Conservation (phyloP, 805 yeast species). For the Candida schatavii region DNA sequence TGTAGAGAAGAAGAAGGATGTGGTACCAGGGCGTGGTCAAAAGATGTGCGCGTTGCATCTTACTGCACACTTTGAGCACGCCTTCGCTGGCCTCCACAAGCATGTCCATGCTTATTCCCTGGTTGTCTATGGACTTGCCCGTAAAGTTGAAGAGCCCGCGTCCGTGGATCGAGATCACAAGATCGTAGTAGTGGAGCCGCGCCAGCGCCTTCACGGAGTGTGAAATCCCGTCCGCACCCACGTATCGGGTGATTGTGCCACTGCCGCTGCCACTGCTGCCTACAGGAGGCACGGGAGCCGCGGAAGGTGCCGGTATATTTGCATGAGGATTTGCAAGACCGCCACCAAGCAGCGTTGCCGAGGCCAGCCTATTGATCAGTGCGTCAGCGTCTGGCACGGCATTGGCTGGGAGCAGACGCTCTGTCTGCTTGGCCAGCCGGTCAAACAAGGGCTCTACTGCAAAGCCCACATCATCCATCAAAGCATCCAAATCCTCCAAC, state of each 20-base stretch:
- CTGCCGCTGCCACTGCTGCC: not conserved
- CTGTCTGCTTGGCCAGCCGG: no score
- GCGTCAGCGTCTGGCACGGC: no score
- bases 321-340: slow-evolving; percentile 6
- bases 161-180: slow-evolving; percentile 35
- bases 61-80: slow-evolving; percentile 26
- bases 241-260: not conserved
- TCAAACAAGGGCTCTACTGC: slow-evolving; percentile 14
- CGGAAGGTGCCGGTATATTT: slow-evolving; percentile 4
- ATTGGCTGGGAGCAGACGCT: no score
- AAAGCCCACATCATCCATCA: slow-evolving; percentile 37
- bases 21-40: slow-evolving; percentile 53
- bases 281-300: no score
- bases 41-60: slow-evolving; percentile 24
- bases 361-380: no score
- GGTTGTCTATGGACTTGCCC: slow-evolving; percentile 29
- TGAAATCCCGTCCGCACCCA: slow-evolving; percentile 2
- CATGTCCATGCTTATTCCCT: slow-evolving; percentile 28
- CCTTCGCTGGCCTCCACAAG: slow-evolving; percentile 30
- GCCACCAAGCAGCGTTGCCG: no score
- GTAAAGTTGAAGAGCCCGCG: slow-evolving; percentile 28
- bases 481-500: slow-evolving; percentile 22
- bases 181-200: slow-evolving; percentile 37
- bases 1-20: slow-evolving; percentile 42
- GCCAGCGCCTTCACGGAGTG: slow-evolving; percentile 33